A percentile compares a stretch with the other conserved stretches of the same genome.
Conservation (phyloP, 306 rosid genomes). For the Canavalia ensiformis region DNA sequence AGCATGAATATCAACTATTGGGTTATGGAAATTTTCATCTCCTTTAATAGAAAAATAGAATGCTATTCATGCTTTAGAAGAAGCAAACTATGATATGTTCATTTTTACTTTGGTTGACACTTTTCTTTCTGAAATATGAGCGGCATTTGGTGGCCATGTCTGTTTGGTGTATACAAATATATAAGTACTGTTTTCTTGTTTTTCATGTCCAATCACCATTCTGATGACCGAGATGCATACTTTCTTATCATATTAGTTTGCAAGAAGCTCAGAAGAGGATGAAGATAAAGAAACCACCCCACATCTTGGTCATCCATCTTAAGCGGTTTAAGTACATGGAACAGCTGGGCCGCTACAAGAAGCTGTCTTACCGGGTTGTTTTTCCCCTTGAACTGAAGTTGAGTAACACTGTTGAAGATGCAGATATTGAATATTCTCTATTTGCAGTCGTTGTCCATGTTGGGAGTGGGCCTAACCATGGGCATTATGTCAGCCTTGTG, state of each 20-base stretch:
- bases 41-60: not conserved
- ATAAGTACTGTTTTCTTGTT: not conserved
- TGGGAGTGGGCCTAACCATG: conserved; percentile 99
- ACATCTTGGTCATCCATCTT: conserved; percentile 92
- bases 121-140: conserved; percentile 20
- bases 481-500: conserved; percentile 98
- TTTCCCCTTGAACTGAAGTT: conserved; percentile 97
- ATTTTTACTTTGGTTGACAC: conserved; percentile 23
- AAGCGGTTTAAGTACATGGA: conserved; percentile 99
- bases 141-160: not conserved
- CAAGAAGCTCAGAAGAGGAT: conserved; percentile 99
- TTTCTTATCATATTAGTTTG: conserved; percentile 70
- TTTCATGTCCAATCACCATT: conserved; percentile 23
- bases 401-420: conserved; percentile 92
- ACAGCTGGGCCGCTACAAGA: conserved; percentile 95
- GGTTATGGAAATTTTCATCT: not conserved
- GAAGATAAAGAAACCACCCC: conserved; percentile 99
- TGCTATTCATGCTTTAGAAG: conserved; percentile 4
- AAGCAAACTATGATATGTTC: conserved; percentile 18
- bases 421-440: conserved; percentile 88
- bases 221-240: conserved; percentile 38
- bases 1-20: conserved; percentile 23
- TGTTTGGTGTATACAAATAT: conserved; percentile 22
- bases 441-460: conserved; percentile 98
- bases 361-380: conserved; percentile 93